These are phyloP conservation scores for Raffaelea arxii DNA, from an alignment of 2,329 filamentous ascomycete genomes.

Conservation along the genomic window DNA sequence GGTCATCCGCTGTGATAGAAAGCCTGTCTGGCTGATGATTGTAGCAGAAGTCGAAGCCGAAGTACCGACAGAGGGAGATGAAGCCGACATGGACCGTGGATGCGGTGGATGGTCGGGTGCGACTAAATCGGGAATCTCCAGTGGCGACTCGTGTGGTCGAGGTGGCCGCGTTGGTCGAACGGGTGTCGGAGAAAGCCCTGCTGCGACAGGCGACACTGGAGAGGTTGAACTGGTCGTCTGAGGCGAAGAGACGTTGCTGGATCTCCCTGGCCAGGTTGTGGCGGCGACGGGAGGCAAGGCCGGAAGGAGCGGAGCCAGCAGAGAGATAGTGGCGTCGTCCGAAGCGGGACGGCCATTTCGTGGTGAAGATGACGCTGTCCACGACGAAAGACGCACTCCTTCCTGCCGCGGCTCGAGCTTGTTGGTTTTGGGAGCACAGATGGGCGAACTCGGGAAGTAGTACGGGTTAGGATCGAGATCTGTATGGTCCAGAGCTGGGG, in stretches of 20 bases:
- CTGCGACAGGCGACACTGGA: not conserved
- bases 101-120: slow-evolving; percentile 15
- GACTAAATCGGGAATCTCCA: slow-evolving; percentile 26
- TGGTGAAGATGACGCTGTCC: not conserved
- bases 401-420: slow-evolving; percentile 23
- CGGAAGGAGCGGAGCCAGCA: slow-evolving; percentile 2
- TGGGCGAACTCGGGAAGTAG: slow-evolving; percentile 27
- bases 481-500: too few relatives aligned
- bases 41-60: too few relatives aligned
- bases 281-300: too few relatives aligned
- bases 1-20: too few relatives aligned
- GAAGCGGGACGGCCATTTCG: not conserved
- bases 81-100: too few relatives aligned
- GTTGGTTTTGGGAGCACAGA: slow-evolving; percentile 25
- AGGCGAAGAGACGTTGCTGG: too few relatives aligned
- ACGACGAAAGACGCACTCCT: not conserved
- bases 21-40: too few relatives aligned
- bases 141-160: slow-evolving; percentile 23
- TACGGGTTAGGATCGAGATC: slow-evolving; percentile 4
- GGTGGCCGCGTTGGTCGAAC: slow-evolving; percentile 24
- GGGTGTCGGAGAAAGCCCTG: too few relatives aligned
- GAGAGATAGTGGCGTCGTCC: not conserved
- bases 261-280: too few relatives aligned
- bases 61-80: too few relatives aligned
- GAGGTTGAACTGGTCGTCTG: too few relatives aligned